Evolutionary conservation across 164 flowering plant genomes (phyloP), one percentile per base, ranked within the genome.

Genomic region (Tetrastigma voinierianum): DNA sequence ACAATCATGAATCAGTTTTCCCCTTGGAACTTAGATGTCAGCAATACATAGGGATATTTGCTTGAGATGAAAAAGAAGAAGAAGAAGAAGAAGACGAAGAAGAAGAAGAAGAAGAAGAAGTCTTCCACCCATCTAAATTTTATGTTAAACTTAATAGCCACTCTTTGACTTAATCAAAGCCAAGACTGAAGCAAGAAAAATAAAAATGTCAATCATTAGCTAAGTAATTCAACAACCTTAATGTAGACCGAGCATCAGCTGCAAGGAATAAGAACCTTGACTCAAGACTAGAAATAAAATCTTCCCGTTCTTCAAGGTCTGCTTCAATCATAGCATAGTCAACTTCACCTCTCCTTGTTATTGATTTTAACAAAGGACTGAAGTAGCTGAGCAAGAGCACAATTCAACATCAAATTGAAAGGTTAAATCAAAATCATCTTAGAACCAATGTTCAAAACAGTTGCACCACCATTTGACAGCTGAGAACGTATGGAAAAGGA

Each of bases 191-290:
- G 48, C 56, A 12, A 64, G 20, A 51, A 10, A 24, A 11, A 21
- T 19, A 2, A 43, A 45, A 15, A 1, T 21, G 47, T 14, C 25
- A 25, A 12, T 15, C 10, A 21, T 16, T n/a, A 17, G n/a, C 61
- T 9, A 24, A 12, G 32, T 6, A 16, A n/a, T 49, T 46, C 15
- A 46, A 57, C 14, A 19, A 90, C 98, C 98, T 93, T 72, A 94
- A 79, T 43, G 93, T 89, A 44, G 90, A 84, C 9, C 90, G 84
- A 18, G 98, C 97, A 81, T 94, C 98, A 25, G 98, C 98, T 8
- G 96, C 97, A 44, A 94, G 96, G 74, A 84, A 94, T 8, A 94
- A 79, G 76, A 93, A 93, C 12, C 89, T 84, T 0, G 93, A 80
- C 78, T 88, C 97, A 16, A 93, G 90, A 69, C 75, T 71, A 24